phyloP scores from a whole-genome alignment of 2,329 filamentous ascomycete species.

The Rasamsonia emersonii region DNA sequence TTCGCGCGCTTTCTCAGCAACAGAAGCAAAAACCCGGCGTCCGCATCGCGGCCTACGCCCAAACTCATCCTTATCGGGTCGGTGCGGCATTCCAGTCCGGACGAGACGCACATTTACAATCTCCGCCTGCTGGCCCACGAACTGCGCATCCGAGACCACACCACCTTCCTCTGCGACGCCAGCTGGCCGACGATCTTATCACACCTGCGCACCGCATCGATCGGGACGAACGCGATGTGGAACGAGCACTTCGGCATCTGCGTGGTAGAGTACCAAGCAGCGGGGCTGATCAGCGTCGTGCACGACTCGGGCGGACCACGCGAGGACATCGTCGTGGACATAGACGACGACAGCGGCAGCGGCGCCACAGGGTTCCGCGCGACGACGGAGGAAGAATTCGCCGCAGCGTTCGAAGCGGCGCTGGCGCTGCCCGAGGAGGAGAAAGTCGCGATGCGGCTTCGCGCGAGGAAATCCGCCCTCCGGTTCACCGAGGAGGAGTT shows the following conservation, averaged over 20 bases:
- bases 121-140: conserved; percentile 79
- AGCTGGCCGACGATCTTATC: conserved; percentile 79
- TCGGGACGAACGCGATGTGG: conserved; percentile 98
- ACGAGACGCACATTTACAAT: conserved; percentile 63
- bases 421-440: conserved; percentile 54
- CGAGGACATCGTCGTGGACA: conserved; percentile 77
- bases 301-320: conserved; percentile 91
- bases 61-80: conserved; percentile 80
- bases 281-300: conserved; percentile 84
- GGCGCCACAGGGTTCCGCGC: conserved; percentile 81
- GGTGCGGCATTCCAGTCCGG: conserved; percentile 60
- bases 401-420: conserved; percentile 68
- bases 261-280: conserved; percentile 95
- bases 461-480: conserved; percentile 69
- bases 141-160: conserved; percentile 70
- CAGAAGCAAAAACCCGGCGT: conserved; percentile 41
- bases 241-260: conserved; percentile 99
- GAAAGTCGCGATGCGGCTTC: conserved; percentile 62
- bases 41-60: conserved; percentile 36
- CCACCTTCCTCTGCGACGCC: conserved; percentile 83
- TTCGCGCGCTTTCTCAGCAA: conserved; percentile 68
- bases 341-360: conserved; percentile 69
- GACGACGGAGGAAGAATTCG: conserved; percentile 68
- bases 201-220: conserved; percentile 65
- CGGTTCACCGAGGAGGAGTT: conserved; percentile 88